Base-by-base conservation (phyloP, 2,329 filamentous ascomycete species). In the Trichoderma semiorbis region DNA sequence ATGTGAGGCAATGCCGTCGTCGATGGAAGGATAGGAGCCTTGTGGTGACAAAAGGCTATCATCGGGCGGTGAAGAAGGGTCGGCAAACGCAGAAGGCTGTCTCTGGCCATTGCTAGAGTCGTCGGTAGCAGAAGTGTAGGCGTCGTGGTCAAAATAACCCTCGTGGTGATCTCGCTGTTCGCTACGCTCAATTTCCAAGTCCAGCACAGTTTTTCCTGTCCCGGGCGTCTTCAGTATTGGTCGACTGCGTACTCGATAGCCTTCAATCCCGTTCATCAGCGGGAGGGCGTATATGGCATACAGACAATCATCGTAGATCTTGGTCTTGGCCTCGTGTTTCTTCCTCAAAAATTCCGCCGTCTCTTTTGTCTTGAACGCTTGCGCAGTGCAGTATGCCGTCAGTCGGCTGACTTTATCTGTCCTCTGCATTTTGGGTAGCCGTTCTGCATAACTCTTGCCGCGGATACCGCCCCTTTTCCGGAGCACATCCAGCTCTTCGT, bases 261-360 rank as follows among this genome's bases (percentile, higher is more conserved):
- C 95, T 63, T 97, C 94, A 61, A 86, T 89, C 1, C 95, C 96
- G 3, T 93, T 92, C 69, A 98, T 85, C 18, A 99, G 84, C 6
- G 96, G 96, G 34, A 98, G 84, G 79, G 98, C 95, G 81, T 99
- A 99, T 62, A 97, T 95, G 30, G 92, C 93, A 79, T 99, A 99
- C 28, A 99, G 85, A 79, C 96, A 99, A 81, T 99, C 96, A 80
- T 99, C 96, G 82, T 99, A 99, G 6, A 98, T 86, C 82, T 99
- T 99, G 16, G 95, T 97, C 82, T 94, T 92, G 1, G 95, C 95
- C 36, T 92, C 91, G 82, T 99, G 96, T 77, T 91, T 92, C 74
- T 93, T 93, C 76, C 93, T 92, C 73, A 98, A 85, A 79, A 99
- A 99, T 39, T 93, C 90, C 16, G 95, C 94, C n/a, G 94, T 94